Percentiles rank a stretch among this genome's conserved stretches.
phyloP scores from a whole-genome alignment of 257 asterid species.

The Ilex aquifolium region DNA sequence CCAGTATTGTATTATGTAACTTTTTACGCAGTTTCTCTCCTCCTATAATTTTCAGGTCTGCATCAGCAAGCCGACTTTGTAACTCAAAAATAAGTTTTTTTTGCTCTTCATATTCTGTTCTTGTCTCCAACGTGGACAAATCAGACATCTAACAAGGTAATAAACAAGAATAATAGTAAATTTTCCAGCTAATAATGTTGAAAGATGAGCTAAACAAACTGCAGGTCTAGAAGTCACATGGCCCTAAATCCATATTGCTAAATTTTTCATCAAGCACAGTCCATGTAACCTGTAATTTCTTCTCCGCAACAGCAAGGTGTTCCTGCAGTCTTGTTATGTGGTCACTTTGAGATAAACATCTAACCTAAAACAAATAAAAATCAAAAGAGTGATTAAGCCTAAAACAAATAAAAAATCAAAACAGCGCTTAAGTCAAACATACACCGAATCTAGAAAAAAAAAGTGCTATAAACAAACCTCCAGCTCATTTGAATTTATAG shows the following conservation, averaged over 20 bases:
- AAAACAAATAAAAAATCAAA: constrained; percentile 10
- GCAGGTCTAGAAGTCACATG: too few relatives aligned
- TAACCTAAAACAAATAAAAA: constrained; percentile 41
- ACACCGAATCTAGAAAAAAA: too few relatives aligned
- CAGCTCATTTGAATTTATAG: too few relatives aligned
- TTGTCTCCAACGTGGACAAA: constrained; percentile 60
- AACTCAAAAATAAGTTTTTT: constrained; percentile 42
- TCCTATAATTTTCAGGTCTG: constrained; percentile 70
- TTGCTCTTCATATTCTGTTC: constrained; percentile 65
- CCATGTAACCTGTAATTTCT: constrained; percentile 50
- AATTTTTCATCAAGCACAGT: too few relatives aligned
- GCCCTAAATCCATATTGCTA: too few relatives aligned
- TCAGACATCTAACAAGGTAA: constrained; percentile 51
- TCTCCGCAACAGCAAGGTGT: constrained; percentile 58
- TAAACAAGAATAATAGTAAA: background rate
- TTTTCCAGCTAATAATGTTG: background rate
- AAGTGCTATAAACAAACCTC: too few relatives aligned
- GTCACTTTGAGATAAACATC: constrained; percentile 58
- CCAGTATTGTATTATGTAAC: constrained; percentile 90
- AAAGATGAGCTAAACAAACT: too few relatives aligned
- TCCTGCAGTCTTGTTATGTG: constrained; percentile 63
- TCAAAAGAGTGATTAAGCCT: constrained; percentile 25
- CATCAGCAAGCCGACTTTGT: constrained; percentile 63
- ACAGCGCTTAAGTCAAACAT: too few relatives aligned
- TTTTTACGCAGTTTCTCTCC: constrained; percentile 84